Conservation (phyloP, 441 rosid genomes). For the Bocquillonia castaneifolia region DNA sequence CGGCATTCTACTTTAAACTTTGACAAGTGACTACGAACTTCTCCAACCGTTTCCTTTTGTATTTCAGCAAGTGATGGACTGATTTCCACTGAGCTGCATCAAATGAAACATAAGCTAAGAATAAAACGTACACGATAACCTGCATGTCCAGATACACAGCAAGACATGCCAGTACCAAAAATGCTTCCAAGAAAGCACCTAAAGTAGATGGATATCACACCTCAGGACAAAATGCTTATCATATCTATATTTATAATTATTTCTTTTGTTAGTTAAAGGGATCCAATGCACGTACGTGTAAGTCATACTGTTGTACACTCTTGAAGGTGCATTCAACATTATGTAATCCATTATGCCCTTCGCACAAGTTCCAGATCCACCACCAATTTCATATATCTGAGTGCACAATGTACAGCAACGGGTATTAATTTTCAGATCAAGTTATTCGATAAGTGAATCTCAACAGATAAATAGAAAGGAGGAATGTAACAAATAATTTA, state of each 20-base stretch:
- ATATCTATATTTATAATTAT: no score
- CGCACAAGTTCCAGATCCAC: conserved; percentile 98
- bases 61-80: conserved; percentile 81
- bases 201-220: not conserved
- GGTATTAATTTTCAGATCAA: conserved; percentile 22
- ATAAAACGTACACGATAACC: not conserved
- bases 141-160: not conserved
- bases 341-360: conserved; percentile 95
- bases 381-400: conserved; percentile 95
- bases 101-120: conserved; percentile 21
- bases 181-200: not conserved
- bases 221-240: no score
- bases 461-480: conserved; percentile 3
- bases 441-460: conserved; percentile 18
- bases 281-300: conserved; percentile 58
- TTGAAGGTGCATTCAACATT: conserved; percentile 81
- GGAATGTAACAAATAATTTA: conserved; percentile 5
- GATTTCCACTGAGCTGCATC: conserved; percentile 86
- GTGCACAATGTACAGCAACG: conserved; percentile 27
- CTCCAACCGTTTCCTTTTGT: conserved; percentile 84
- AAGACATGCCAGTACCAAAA: no score
- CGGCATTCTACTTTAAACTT: conserved; percentile 83
- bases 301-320: conserved; percentile 83
- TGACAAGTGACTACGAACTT: conserved; percentile 68
- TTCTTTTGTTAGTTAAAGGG: conserved; percentile 14